Conservation (phyloP, 768 basidiomycete species). For the Suillus brevipes region DNA sequence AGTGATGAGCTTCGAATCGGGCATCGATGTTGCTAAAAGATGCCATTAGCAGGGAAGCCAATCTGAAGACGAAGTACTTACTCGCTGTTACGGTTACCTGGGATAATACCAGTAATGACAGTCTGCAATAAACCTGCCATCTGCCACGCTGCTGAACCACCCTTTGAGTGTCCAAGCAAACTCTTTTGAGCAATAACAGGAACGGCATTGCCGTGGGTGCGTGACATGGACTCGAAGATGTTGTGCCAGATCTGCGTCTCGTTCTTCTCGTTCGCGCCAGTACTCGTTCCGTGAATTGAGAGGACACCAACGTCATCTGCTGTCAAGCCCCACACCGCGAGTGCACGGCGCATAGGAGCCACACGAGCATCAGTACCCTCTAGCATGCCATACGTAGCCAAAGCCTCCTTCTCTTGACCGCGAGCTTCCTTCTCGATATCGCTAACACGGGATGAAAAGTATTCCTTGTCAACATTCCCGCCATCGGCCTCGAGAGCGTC, state of each 20-base stretch:
- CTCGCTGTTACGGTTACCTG: conserved; percentile 96
- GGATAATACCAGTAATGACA: conserved; percentile 81
- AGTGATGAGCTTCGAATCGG: conserved; percentile 83
- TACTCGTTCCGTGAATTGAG: conserved; percentile 89
- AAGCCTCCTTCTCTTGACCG: conserved; percentile 89
- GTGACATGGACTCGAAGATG: conserved; percentile 83
- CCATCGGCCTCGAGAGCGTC: conserved; percentile 56
- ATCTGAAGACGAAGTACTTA: conserved; percentile 44
- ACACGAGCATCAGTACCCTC: conserved; percentile 83
- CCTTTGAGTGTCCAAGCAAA: conserved; percentile 96
- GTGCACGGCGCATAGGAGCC: conserved; percentile 89
- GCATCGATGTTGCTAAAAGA: conserved; percentile 83
- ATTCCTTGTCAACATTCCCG: conserved; percentile 58
- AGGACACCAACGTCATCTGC: conserved; percentile 91
- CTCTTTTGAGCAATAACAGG: conserved; percentile 98
- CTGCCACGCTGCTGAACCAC: conserved; percentile 98
- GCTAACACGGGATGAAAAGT: conserved; percentile 72
- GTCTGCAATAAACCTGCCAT: conserved; percentile 90
- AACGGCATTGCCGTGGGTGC: conserved; percentile 94
- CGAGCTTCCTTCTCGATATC: conserved; percentile 89
- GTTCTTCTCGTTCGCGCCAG: conserved; percentile 92
- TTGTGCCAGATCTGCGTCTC: conserved; percentile 98
- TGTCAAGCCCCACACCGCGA: conserved; percentile 95
- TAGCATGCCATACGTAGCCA: conserved; percentile 95
- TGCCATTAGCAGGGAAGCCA: conserved; percentile 2